Percentiles rank a stretch among this genome's conserved stretches.
phyloP scores from a whole-genome alignment of 768 basidiomycete species.

The Heimioporus sp. region DNA sequence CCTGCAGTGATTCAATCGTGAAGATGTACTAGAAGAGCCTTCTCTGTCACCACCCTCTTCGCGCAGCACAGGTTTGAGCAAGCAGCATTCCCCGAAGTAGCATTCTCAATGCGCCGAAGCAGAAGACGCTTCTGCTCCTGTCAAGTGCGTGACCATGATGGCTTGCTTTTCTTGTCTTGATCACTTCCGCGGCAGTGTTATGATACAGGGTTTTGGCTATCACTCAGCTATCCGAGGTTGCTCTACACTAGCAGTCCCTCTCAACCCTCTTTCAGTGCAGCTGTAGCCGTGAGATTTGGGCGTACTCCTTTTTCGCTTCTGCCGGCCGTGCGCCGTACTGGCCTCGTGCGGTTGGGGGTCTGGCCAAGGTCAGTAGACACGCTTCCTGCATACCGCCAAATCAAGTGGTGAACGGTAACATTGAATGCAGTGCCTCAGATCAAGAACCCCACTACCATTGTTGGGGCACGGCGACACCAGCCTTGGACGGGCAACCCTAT shows the following conservation, averaged over 20 bases:
- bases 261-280: not conserved
- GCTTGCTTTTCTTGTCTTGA: constrained; percentile 3
- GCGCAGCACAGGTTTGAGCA: constrained; percentile 13
- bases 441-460: constrained; percentile 54
- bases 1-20: constrained; percentile 9
- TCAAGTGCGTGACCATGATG: not conserved
- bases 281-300: not conserved
- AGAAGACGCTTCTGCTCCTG: constrained; percentile 24
- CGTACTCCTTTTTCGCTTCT: constrained; percentile 45
- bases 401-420: constrained; percentile 10
- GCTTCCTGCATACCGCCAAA: constrained; percentile 9
- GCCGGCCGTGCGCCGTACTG: constrained; percentile 70
- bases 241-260: not conserved
- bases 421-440: constrained; percentile 46
- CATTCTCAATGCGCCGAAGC: constrained; percentile 12
- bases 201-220: constrained; percentile 10
- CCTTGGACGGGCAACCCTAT: constrained; percentile 64
- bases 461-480: constrained; percentile 73
- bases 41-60: constrained; percentile 7
- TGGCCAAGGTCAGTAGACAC: constrained; percentile 46
- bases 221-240: constrained; percentile 1
- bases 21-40: constrained; percentile 15
- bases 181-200: constrained; percentile 1
- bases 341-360: constrained; percentile 52
- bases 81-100: constrained; percentile 10